A percentile compares a stretch with the other conserved stretches of the same genome.
These are phyloP conservation scores for Trametes versicolor DNA, from an alignment of 1,284 basidiomycete genomes.

Conservation along the genomic window DNA sequence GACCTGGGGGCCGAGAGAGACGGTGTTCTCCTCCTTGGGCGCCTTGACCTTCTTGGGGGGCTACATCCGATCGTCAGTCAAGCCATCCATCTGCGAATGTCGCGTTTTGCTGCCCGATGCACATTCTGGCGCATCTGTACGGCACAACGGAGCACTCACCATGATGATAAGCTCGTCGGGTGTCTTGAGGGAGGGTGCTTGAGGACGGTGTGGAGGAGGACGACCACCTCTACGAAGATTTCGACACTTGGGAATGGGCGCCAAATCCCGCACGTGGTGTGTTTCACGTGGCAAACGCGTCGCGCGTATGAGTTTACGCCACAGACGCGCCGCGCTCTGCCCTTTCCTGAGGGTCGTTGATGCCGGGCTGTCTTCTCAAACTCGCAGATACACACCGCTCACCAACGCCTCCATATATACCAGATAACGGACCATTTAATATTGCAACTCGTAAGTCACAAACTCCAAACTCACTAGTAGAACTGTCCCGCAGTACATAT, in stretches of 20 bases:
- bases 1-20: constrained; percentile 93
- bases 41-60: constrained; percentile 84
- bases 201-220: constrained; percentile 31
- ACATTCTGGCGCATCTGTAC: constrained; percentile 6
- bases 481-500: no score
- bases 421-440: no score
- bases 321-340: neutral
- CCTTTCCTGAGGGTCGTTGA: no score
- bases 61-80: constrained; percentile 61
- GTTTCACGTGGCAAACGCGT: constrained; percentile 17
- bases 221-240: constrained; percentile 19
- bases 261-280: constrained; percentile 25
- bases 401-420: no score
- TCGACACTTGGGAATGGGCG: constrained; percentile 7
- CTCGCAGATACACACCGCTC: no score
- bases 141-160: constrained; percentile 35
- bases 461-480: no score
- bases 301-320: neutral
- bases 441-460: no score
- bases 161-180: constrained; percentile 36
- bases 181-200: constrained; percentile 37
- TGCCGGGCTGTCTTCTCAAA: no score
- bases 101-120: constrained; percentile 5
- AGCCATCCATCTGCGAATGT: constrained; percentile 48
- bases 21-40: constrained; percentile 81